These are phyloP conservation scores for Murraya koenigii DNA, from an alignment of 345 rosid species.

Conservation along the genomic window DNA sequence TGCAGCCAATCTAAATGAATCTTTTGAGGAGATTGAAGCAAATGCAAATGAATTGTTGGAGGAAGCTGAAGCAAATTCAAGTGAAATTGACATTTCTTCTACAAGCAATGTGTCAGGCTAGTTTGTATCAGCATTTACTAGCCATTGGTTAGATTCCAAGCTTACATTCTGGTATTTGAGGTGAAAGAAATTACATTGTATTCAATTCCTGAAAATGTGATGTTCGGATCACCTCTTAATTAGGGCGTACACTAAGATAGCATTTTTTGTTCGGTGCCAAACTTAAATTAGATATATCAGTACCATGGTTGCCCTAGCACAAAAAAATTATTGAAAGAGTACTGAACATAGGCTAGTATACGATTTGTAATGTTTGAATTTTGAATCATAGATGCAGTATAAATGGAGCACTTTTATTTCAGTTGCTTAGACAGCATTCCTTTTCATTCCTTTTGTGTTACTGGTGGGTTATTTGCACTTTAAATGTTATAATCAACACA, in stretches of 20 bases:
- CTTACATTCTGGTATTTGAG: not conserved
- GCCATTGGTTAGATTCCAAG: not conserved
- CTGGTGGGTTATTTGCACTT: no score
- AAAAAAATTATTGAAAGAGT: not conserved
- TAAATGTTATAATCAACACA: no score
- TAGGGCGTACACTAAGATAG: not conserved
- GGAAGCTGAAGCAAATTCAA: not conserved
- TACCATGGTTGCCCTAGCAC: not conserved
- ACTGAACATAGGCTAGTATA: not conserved
- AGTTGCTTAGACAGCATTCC: not conserved
- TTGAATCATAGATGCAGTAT: not conserved
- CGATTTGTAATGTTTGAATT: no score
- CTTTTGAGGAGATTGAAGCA: not conserved
- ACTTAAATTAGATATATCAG: not conserved
- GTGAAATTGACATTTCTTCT: constrained; percentile 1
- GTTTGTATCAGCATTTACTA: not conserved
- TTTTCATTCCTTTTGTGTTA: no score
- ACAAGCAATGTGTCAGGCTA: not conserved
- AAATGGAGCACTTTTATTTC: not conserved
- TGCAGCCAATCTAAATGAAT: not conserved
- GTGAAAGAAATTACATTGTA: not conserved
- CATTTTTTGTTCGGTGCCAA: not conserved
- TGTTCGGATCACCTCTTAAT: not conserved
- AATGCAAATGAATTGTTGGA: not conserved
- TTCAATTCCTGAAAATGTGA: not conserved